These are phyloP conservation scores for Pyrenopolyporus hunteri DNA, from an alignment of 495 filamentous ascomycete genomes.

Conservation along the genomic window DNA sequence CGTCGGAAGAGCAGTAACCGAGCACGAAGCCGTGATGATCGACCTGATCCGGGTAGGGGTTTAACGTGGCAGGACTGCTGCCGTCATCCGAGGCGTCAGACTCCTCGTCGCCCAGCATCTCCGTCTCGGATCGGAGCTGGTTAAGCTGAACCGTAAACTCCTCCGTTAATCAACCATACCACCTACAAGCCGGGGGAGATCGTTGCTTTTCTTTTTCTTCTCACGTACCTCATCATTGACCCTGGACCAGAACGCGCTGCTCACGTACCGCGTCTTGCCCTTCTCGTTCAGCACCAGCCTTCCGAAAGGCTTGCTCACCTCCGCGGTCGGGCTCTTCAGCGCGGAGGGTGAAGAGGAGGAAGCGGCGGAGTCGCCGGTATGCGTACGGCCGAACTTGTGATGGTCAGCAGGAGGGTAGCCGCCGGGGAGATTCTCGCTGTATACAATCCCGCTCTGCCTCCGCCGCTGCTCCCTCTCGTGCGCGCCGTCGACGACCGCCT, in stretches of 20 bases:
- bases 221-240: conserved; percentile 81
- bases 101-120: conserved; percentile 70
- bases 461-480: conserved; percentile 38
- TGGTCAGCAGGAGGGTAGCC: conserved; percentile 27
- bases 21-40: conserved; percentile 75
- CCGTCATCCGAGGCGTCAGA: conserved; percentile 62
- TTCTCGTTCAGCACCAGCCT: conserved; percentile 82
- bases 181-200: too few species aligned
- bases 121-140: conserved; percentile 72
- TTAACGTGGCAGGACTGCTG: conserved; percentile 54
- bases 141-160: conserved; percentile 68
- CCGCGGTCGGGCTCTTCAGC: conserved; percentile 40
- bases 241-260: conserved; percentile 87
- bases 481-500: conserved; percentile 33
- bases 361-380: conserved; percentile 30
- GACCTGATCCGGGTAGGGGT: conserved; percentile 39
- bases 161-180: conserved; percentile 6
- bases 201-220: too few species aligned
- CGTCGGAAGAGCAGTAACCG: conserved; percentile 66
- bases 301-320: conserved; percentile 73
- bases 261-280: conserved; percentile 82
- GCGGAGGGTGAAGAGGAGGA: too few species aligned
- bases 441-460: conserved; percentile 32
- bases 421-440: conserved; percentile 34
- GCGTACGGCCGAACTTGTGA: conserved; percentile 27